These are phyloP conservation scores for Dendrostoma leiphaemia DNA, from an alignment of 2,329 filamentous ascomycete genomes.

Conservation along the genomic window DNA sequence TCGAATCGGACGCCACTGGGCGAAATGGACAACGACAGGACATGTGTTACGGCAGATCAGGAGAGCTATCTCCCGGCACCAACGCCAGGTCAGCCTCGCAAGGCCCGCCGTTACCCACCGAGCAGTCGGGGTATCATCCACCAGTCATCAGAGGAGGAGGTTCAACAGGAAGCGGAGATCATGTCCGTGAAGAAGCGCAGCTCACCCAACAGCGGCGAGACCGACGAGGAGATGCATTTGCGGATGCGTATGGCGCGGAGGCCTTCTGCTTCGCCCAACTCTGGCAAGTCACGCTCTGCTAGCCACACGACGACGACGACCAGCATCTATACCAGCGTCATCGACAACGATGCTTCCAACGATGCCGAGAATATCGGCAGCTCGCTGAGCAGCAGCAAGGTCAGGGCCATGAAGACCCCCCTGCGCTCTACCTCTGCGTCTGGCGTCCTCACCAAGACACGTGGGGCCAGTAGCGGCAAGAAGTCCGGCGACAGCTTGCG, in stretches of 20 bases:
- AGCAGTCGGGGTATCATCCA: constrained; percentile 49
- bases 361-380: constrained; percentile 70
- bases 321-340: constrained; percentile 56
- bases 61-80: constrained; percentile 93
- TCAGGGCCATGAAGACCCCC: constrained; percentile 51
- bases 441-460: constrained; percentile 62
- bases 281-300: constrained; percentile 65
- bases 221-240: constrained; percentile 80
- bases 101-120: constrained; percentile 78
- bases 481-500: constrained; percentile 44
- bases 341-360: constrained; percentile 67
- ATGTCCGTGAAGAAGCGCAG: constrained; percentile 56
- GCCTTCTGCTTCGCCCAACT: constrained; percentile 60
- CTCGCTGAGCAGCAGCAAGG: constrained; percentile 33
- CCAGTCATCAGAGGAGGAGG: constrained; percentile 43
- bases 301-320: constrained; percentile 75
- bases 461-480: constrained; percentile 36
- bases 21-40: constrained; percentile 82
- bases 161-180: constrained; percentile 59
- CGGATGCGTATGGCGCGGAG: constrained; percentile 70
- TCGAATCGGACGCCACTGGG: constrained; percentile 83
- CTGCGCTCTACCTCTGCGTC: constrained; percentile 51
- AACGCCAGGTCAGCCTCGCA: constrained; percentile 92
- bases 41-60: constrained; percentile 60
- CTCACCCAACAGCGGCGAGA: constrained; percentile 60